phyloP scores from a whole-genome alignment of 2,329 filamentous ascomycete species.

The Akanthomyces dipterigenus region DNA sequence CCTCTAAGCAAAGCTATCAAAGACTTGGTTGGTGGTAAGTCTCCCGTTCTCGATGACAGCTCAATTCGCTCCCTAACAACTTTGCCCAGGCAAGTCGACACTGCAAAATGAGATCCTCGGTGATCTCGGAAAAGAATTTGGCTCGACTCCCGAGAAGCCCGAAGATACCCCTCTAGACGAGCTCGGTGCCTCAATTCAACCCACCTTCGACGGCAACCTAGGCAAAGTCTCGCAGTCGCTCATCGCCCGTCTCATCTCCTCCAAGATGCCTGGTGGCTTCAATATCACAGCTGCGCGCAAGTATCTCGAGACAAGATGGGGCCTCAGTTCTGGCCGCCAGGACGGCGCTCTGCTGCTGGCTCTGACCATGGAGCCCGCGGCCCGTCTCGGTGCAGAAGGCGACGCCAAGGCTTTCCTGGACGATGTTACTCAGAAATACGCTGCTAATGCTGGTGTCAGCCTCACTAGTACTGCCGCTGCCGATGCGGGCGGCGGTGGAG shows the following conservation, averaged over 20 bases:
- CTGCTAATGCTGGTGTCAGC: slow-evolving; percentile 72
- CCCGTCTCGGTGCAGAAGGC: slow-evolving; percentile 79
- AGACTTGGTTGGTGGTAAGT: slow-evolving; percentile 90
- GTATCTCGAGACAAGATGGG: slow-evolving; percentile 92
- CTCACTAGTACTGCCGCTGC: slow-evolving; percentile 70
- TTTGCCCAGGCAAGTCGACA: slow-evolving; percentile 77
- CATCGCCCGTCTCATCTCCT: slow-evolving; percentile 90
- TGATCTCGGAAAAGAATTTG: slow-evolving; percentile 96
- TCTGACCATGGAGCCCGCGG: slow-evolving; percentile 84
- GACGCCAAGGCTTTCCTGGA: slow-evolving; percentile 94
- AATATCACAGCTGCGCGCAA: slow-evolving; percentile 96
- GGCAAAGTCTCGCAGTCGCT: slow-evolving; percentile 94
- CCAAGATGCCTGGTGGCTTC: slow-evolving; percentile 99
- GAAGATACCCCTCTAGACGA: slow-evolving; percentile 97
- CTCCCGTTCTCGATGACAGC: neutral
- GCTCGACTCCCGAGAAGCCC: slow-evolving; percentile 94
- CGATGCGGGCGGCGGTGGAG: slow-evolving; percentile 62
- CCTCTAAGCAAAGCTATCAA: slow-evolving; percentile 97
- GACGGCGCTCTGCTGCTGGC: slow-evolving; percentile 84
- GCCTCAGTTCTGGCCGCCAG: slow-evolving; percentile 76
- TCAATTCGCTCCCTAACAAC: neutral
- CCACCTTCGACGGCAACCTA: slow-evolving; percentile 96
- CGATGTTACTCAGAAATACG: slow-evolving; percentile 83
- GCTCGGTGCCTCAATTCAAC: slow-evolving; percentile 89
- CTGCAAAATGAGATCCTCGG: slow-evolving; percentile 98